Evolutionary conservation across 352 stramenopile species (phyloP), one percentile per base, ranked within the genome.

Genomic region (Phytophthora crassamura): DNA sequence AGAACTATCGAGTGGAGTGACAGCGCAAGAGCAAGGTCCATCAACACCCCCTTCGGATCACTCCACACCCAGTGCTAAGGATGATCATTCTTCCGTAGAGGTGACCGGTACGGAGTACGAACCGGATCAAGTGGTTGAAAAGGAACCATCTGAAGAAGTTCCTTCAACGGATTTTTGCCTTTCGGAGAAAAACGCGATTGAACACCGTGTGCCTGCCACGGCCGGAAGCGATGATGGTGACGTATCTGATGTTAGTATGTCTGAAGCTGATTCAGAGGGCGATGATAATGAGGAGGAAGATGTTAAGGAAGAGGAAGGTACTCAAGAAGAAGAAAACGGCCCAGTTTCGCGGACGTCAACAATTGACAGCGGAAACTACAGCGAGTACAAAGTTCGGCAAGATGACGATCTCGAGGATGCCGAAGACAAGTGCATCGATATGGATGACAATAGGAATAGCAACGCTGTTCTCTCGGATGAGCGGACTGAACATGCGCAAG

Each of bases 281-380:
- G 35, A 77, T 16, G 47, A 66, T 0, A 51, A 30, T 30, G 25
- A 67, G 5, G 58, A 62, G 3, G 52, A 57, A 28, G 60, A 66
- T 6, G 25, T 74, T 10, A 43, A 63, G 2, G 60, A 74, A 11
- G 61, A 67, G 22, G 46, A 58, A 7, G 4, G 8, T 9, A 25
- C 69, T 39, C 15, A 64, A 5, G n/a, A 56, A 41, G 49, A 52
- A 10, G 38, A 72, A 14, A 39, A 75, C 7, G 54, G 46, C n/a
- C 30, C 40, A 11, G 36, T 45, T 20, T 25, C n/a, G 3, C 34
- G 66, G 56, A 41, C 16, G 10, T 84, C 77, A 32, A 89, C 82
- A 8, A 77, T 90, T 36, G 80, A 89, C 22, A 64, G 64, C 40
- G 82, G 78, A 39, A 88, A 85, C 36, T 77, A 84, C 30, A 34